Evolutionary conservation across 768 basidiomycete species (phyloP), one percentile per base, ranked within the genome.

Genomic region (Asterophora parasitica): DNA sequence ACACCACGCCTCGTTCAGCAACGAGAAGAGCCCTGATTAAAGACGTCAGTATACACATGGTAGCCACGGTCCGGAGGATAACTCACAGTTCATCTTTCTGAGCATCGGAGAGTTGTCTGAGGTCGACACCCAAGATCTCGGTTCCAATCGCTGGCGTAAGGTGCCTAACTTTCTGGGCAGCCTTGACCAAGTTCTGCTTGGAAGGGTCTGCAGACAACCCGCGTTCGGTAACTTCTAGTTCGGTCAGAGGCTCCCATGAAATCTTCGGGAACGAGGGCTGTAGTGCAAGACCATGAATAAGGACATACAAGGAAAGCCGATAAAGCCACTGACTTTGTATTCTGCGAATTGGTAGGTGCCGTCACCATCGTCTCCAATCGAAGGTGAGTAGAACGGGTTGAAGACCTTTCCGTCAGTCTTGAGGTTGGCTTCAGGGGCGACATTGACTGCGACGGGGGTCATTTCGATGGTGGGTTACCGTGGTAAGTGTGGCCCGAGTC

Each of bases 61-160:
- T 19, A 13, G 26, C 35, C 10, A 40, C 43, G 1, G 16, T 10
- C 0, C 9, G 31, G 36, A 23, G 2, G 1, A 36, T 65, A 6
- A 23, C 80, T 54, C 54, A 88, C 85, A 90, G 71, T 58, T 91
- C 88, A 58, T 91, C 85, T 66, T 87, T 90, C 63, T 91, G 87
- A 23, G 67, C 49, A 48, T 75, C 69, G 2, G 81, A 73, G 7
- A 90, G 70, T 57, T 85, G 80, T 48, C 82, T 72, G 19, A 92
- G 72, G 64, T 92, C 87, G 52, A 91, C 68, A 6, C 88, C 88
- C 4, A 67, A 60, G 39, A 91, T 68, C 61, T 91, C 88, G 23
- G 85, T 87, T 13, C 88, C 89, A 54, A 91, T 83, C 31, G 74
- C 70, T 1, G 83, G 85, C 0, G 85, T 85, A 38, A 89, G 66